Base-by-base conservation (phyloP, 805 yeast species). In the Metschnikowia continentalis region DNA sequence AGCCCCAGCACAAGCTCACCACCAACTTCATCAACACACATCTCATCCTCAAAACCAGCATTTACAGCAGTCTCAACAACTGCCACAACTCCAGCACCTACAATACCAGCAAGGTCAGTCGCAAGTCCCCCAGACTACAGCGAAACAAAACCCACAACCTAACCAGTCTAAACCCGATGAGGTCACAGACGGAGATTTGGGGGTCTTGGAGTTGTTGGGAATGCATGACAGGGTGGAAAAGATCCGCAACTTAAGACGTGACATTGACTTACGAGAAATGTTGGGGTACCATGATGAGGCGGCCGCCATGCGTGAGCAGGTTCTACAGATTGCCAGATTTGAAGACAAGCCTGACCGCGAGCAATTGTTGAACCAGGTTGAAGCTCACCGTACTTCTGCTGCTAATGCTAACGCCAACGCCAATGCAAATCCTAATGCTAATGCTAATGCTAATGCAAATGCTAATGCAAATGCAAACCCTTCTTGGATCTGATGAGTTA, bases 391-490 rank as follows among this genome's bases (percentile, higher is more conserved):
- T 11, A 50, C 54, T 11, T 46, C 47, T 39, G 46, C 55, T 47
- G 33, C 52, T 15, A 56, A 40, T 40, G 53, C 56, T 36, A 58
- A 54, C 11, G 30, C 30, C 30, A 26, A 26, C 10, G 30, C 30
- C 3, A 26, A 10, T 10, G 30, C 30, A 3, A 26, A 26, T 8
- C 2, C 30, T 10, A 26, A 26, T 26, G 30, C 30, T 7, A 23
- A 22, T 22, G 5, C 23, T 4, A 22, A 23, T 23, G 26, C 26
- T 7, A 26, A 26, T 26, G 30, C 30, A 8, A 53, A 54, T 11
- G 43, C 47, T 36, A 45, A 52, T 47, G 33, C 52, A 10, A 56
- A 40, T 40, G 53, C 56, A 36, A 58, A 54, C 41, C 60, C 61
- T 19, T 58, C 61, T 7, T 58, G 61, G 61, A 54, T 58, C 32